Evolutionary conservation across 352 stramenopile genomes (phyloP), one percentile per base, ranked within the genome.

Genomic region (Pythium sukuiense): DNA sequence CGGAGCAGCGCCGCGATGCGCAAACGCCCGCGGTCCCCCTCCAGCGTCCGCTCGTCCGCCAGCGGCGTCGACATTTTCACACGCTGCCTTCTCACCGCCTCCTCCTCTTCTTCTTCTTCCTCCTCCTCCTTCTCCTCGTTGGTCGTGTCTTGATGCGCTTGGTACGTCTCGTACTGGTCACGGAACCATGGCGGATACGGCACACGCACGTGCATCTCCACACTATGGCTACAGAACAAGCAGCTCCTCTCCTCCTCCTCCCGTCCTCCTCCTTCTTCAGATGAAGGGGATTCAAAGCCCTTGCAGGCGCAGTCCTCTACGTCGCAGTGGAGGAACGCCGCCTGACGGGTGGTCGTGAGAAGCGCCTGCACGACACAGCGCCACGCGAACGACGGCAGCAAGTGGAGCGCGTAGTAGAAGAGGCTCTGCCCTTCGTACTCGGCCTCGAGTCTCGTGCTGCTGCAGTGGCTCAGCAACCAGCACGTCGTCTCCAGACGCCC

Each of bases 151-250:
- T 53, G 24, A 12, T 32, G 50, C 12, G 68, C n/a, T 45, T 39
- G 3, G 43, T 91, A 92, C 53, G 79, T 83, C 55, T 89, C 84
- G 67, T 88, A 89, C 50, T 89, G 79, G 43, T 92, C 84, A 41
- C 71, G 65, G 63, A 89, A 87, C 84, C 84, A 92, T 24, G 84
- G 81, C 2, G 84, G 84, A 35, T 80, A 76, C 18, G 84, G 82
- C 3, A 90, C 30, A 3, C 70, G 55, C 6, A 20, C 37, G 39
- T 92, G 84, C 0, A 14, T 35, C 2, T 54, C 43, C 1, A 59
- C 55, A 16, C 53, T 24, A 53, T 92, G 84, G 6, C 67, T 58
- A 29, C 84, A 92, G 55, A 90, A 89, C 6, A 60, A 55, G 59
- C 84, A 91, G 2, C 16, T 48, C 16, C 6, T 8, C 1, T 48